phyloP scores from a whole-genome alignment of 1,284 basidiomycete genomes.

The Trametes polyzona region DNA sequence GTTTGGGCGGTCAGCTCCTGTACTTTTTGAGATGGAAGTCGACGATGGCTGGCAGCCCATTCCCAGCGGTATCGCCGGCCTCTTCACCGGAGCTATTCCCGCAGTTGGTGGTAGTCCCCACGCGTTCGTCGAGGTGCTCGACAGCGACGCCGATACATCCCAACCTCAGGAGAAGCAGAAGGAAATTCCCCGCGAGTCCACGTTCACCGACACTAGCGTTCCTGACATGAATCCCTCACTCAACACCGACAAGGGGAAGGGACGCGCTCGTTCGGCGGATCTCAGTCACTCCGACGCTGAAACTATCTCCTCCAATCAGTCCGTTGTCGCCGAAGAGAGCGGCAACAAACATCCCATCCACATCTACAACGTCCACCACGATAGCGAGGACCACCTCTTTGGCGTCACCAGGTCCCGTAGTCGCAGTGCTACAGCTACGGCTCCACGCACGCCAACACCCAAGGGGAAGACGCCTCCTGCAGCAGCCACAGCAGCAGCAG shows the following conservation, averaged over 20 bases:
- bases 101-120: conserved; percentile 45
- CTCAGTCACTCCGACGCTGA: conserved; percentile 39
- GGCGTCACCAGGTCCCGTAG: conserved; percentile 17
- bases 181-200: conserved; percentile 11
- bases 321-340: conserved; percentile 54
- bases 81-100: conserved; percentile 29
- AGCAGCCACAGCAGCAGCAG: not conserved
- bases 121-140: conserved; percentile 66
- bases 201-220: conserved; percentile 22
- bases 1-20: conserved; percentile 41
- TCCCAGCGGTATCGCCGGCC: conserved; percentile 34
- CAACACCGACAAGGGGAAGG: conserved; percentile 57
- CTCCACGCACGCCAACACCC: conserved; percentile 16
- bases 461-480: conserved; percentile 14
- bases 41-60: conserved; percentile 71
- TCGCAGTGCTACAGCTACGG: conserved; percentile 9
- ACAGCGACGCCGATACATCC: conserved; percentile 46
- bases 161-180: conserved; percentile 24
- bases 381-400: conserved; percentile 23
- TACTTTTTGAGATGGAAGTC: conserved; percentile 59
- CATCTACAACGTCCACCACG: conserved; percentile 40
- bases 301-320: conserved; percentile 58
- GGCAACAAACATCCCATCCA: conserved; percentile 65
- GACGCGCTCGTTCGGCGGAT: conserved; percentile 39
- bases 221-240: conserved; percentile 31